Evolutionary conservation across 2,329 filamentous ascomycete species (phyloP), one percentile per base, ranked within the genome.

Genomic region (Orbilia oligospora): DNA sequence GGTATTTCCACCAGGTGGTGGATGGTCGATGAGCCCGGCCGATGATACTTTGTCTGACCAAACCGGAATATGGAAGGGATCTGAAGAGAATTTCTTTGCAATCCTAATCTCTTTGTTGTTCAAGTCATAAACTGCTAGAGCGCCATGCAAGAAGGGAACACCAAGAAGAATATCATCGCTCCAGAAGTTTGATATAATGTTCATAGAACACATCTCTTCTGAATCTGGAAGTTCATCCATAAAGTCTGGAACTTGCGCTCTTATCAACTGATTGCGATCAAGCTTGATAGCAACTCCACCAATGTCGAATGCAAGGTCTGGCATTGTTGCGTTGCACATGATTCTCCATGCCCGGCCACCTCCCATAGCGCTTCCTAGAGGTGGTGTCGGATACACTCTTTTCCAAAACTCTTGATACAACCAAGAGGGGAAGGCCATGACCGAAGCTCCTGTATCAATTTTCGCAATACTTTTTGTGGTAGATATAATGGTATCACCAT

Each of bases 81-180:
- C 48, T 5, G 41, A 38, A 2, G 38, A 46, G 63, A 72, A 78
- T 22, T 61, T 55, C 63, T 72, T 72, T 41, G 18, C 63, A 36
- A 78, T 46, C 61, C 53, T 24, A n/a, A 78, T 65, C n/a, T 51
- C 53, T 36, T 69, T 64, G 3, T 78, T 38, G 30, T 33, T 64
- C 36, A 78, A 9, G 49, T 78, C 75, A 24, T 64, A 78, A 9
- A 69, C 36, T 5, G 38, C 75, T 30, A 72, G 49, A 2, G 48
- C 64, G 8, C 61, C 55, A 48, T 69, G 68, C 24, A 78, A 65
- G 18, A 78, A 78, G 16, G 75, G 75, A n/a, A 65, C 22, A 1
- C 75, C 75, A 10, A 78, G 63, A 14, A 78, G 44, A 33, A 78
- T 1, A 0, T 64, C 55, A 6, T 78, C 44, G 46, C 30, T 20